phyloP scores from a whole-genome alignment of 2,329 filamentous ascomycete species.

The Talaromyces sp. region DNA sequence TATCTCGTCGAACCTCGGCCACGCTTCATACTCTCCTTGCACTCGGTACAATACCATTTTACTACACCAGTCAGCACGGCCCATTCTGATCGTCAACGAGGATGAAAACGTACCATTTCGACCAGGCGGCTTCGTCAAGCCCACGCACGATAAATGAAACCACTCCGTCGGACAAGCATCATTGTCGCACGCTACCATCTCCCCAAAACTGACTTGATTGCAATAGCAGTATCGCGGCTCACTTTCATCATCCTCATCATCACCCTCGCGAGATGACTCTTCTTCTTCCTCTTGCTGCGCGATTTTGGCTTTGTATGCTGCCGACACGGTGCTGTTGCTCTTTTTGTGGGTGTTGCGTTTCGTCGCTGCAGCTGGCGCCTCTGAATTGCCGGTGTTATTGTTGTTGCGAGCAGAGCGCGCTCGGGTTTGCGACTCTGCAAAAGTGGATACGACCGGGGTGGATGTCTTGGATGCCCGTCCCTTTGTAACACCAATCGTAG shows the following conservation, averaged over 20 bases:
- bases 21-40: constrained; percentile 62
- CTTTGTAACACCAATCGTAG: constrained; percentile 26
- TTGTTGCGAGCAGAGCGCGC: constrained; percentile 36
- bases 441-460: constrained; percentile 37
- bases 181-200: constrained; percentile 79
- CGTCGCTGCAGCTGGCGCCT: constrained; percentile 25
- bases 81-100: neutral
- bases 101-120: constrained; percentile 60
- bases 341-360: constrained; percentile 38
- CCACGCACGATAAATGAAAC: constrained; percentile 81
- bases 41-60: constrained; percentile 80
- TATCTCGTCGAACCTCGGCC: constrained; percentile 32
- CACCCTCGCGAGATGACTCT: constrained; percentile 47
- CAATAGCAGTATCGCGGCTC: constrained; percentile 78
- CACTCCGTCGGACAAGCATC: constrained; percentile 70
- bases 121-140: constrained; percentile 72
- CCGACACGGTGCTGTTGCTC: constrained; percentile 22
- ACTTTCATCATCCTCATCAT: constrained; percentile 62
- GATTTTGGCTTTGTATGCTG: constrained; percentile 25
- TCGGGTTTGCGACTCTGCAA: constrained; percentile 33
- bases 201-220: constrained; percentile 73
- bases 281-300: constrained; percentile 43
- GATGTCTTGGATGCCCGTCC: constrained; percentile 41
- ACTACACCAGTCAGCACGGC: constrained; percentile 44
- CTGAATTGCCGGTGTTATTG: constrained; percentile 17